A percentile compares a stretch with the other conserved stretches of the same genome.
Conservation (phyloP, 108 stramenopile genomes). For the Cyclostephanos tholiformis region DNA sequence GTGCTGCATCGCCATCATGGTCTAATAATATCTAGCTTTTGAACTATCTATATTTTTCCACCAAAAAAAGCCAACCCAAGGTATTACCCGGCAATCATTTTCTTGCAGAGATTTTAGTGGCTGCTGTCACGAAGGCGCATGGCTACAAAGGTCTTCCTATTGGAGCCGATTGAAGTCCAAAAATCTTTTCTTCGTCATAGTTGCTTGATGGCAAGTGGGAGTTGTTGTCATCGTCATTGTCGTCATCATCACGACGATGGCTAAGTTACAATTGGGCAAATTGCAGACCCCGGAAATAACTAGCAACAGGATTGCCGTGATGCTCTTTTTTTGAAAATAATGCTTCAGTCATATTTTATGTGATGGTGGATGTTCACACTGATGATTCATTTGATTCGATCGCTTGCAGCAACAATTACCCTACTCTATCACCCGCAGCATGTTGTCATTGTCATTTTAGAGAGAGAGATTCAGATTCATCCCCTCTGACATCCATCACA, state of each 20-base stretch:
- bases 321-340: neutral
- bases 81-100: conserved; percentile 35
- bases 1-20: no score
- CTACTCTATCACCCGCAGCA: no score
- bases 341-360: neutral
- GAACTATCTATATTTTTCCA: no score
- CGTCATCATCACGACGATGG: neutral
- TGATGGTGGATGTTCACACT: neutral
- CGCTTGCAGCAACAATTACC: no score
- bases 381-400: no score
- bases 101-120: neutral
- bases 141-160: neutral
- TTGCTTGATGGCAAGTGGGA: neutral
- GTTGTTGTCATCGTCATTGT: no score
- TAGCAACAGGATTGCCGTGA: neutral
- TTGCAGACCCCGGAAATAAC: neutral
- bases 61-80: no score
- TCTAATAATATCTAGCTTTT: no score
- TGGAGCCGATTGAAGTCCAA: neutral
- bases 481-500: no score
- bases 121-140: neutral
- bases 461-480: no score
- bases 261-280: neutral
- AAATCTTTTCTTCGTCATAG: neutral
- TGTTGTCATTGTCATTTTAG: no score